Evolutionary conservation across 2,329 filamentous ascomycete species (phyloP).

Genomic region (Teratosphaeria zuluensis): DNA sequence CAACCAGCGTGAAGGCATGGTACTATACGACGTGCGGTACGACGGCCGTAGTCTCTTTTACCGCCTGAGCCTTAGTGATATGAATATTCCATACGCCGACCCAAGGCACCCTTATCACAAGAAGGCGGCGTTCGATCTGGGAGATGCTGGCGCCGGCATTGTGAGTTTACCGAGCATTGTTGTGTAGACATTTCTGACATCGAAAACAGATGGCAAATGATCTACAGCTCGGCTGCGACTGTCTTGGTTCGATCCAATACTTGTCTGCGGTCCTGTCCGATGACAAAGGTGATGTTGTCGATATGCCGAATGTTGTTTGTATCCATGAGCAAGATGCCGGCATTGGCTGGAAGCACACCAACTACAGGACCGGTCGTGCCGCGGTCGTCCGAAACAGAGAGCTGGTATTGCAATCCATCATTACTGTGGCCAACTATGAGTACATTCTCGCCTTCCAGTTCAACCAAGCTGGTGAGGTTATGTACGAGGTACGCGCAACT

Average conservation of each 20-base stretch:
- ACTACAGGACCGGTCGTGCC: constrained; percentile 54
- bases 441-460: constrained; percentile 65
- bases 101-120: constrained; percentile 59
- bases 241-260: constrained; percentile 61
- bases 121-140: constrained; percentile 61
- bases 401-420: constrained; percentile 58
- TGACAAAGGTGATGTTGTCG: constrained; percentile 47
- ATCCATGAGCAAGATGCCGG: constrained; percentile 63
- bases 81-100: constrained; percentile 55
- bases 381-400: constrained; percentile 53
- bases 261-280: constrained; percentile 49
- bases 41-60: constrained; percentile 46
- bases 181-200: not conserved
- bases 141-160: constrained; percentile 52
- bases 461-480: constrained; percentile 58
- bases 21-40: constrained; percentile 52
- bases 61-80: too few species aligned
- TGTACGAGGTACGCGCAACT: constrained; percentile 59
- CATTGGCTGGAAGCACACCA: constrained; percentile 63
- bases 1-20: constrained; percentile 56
- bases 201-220: constrained; percentile 45
- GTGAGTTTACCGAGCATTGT: constrained; percentile 33
- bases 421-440: constrained; percentile 62
- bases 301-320: constrained; percentile 58
- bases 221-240: constrained; percentile 60